phyloP scores from a whole-genome alignment of 148 eudicot genomes.

The Cornus controversa region DNA sequence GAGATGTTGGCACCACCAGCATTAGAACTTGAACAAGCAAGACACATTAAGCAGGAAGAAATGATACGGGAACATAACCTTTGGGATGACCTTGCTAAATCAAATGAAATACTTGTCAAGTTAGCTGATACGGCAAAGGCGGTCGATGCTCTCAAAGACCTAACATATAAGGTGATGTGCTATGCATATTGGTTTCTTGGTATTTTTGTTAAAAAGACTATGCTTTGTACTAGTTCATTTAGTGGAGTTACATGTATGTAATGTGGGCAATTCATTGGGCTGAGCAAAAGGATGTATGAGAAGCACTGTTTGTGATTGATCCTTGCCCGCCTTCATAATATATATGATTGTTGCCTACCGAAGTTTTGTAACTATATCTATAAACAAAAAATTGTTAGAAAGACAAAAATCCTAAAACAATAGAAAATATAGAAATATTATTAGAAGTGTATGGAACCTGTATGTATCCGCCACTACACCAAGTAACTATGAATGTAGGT shows the following conservation, averaged over 20 bases:
- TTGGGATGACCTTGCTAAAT: constrained; percentile 74
- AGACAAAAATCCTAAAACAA: too few relatives aligned
- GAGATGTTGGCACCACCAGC: constrained; percentile 70
- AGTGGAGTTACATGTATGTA: not conserved
- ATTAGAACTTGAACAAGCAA: constrained; percentile 71
- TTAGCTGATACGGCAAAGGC: constrained; percentile 70
- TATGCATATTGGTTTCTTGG: not conserved
- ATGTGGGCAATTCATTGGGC: not conserved
- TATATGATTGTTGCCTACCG: not conserved
- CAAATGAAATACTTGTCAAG: constrained; percentile 64
- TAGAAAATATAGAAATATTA: too few relatives aligned
- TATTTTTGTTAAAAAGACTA: not conserved
- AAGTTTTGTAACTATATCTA: not conserved
- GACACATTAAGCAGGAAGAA: constrained; percentile 54
- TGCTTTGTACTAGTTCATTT: not conserved
- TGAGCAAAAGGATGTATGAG: not conserved
- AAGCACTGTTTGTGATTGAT: not conserved
- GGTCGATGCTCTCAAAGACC: constrained; percentile 77
- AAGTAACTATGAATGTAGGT: too few relatives aligned
- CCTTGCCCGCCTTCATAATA: not conserved
- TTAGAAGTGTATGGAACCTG: too few relatives aligned
- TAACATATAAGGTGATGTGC: constrained; percentile 61
- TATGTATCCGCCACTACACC: too few relatives aligned
- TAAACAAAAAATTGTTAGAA: too few relatives aligned
- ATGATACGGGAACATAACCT: constrained; percentile 49